Base-by-base conservation (phyloP, 2,329 filamentous ascomycete species). In the Emergomyces orientalis region DNA sequence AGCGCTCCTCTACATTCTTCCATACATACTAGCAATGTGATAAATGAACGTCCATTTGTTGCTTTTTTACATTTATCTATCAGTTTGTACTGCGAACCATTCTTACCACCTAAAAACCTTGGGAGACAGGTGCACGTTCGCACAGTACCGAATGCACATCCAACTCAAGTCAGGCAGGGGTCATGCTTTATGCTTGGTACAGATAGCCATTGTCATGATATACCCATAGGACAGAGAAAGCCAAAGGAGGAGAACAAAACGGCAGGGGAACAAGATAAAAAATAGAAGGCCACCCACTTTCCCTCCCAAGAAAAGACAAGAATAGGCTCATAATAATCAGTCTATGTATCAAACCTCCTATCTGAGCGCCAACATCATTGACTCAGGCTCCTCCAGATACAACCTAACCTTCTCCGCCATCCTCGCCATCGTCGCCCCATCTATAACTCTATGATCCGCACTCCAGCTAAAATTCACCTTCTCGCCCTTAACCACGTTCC, bases 401-500 rank as follows among this genome's bases (percentile, higher is more conserved):
- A 81, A 80, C 69, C 86, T 86, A 27, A 97, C 89, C 65, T 88
- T 83, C 70, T 92, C 91, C 14, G 91, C 91, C 74, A 93, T 93
- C 68, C 92, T 84, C 25, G 94, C 94, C 84, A 96, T 91, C 64
- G 92, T 96, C 56, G 93, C 93, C 1, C 94, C 94, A 76, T 99
- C 94, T 56, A 97, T 86, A 61, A 97, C 89, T 25, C 94, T 82
- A 76, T 99, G 94, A 76, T 97, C 92, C 6, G 93, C 93, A 74
- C 90, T 93, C 93, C 93, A 97, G 77, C 92, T 97, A 69, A 97
- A 91, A 72, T 95, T 91, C 73, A 88, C 88, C 65, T 95, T 83
- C 71, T 95, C 88, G 74, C 86, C 89, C 76, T 85, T 86, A 14
- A 92, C 82, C 14, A 97, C 79, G 73, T 75, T 83, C 74, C 67